Base-by-base conservation (phyloP, 768 basidiomycete genomes). In the Mycena floridula region DNA sequence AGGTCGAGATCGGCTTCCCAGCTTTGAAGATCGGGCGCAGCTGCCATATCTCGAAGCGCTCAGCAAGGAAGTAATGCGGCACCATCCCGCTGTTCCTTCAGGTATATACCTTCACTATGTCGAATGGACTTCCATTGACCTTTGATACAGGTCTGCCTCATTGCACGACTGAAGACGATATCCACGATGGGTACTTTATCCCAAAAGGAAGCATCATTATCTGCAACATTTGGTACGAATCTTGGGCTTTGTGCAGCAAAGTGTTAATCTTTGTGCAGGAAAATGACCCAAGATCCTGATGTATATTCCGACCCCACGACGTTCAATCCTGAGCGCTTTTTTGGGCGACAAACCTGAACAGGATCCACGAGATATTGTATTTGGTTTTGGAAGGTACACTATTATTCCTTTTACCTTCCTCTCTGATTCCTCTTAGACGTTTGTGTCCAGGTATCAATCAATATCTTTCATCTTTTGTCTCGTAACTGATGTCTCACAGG, bases 11-110 rank as follows among this genome's bases (percentile, higher is more conserved):
- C 54, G 65, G 3, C 54, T 73, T n/a, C 70, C 70, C 1, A 54
- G 47, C 6, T 51, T 66, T 24, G 56, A 50, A 18, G 70, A 70
- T 46, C 47, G 57, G 2, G 45, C 43, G 1, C 22, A 51, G 11
- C 49, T 72, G 3, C 66, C 67, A 0, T 70, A 66, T 38, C 47
- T 66, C 9, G 55, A 54, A 21, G 67, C 65, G 1, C 40, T 65
- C 4, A 55, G 69, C 25, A 65, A 62, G 46, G 70, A 72, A 47
- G 50, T 60, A 1, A 50, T 62, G 20, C 50, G 68, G 16, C 66
- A 65, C 66, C 55, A 60, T 20, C 54, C 56, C 23, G 52, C 61
- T 2, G 51, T 52, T 1, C 67, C 67, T 2, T 38, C 63, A 6
- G 66, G 71, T 67, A 43, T 13, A 61, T 51, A 23, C 7, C n/a